These are phyloP conservation scores for Castanopsis chinensis DNA, from an alignment of 306 rosid genomes.

Conservation along the genomic window DNA sequence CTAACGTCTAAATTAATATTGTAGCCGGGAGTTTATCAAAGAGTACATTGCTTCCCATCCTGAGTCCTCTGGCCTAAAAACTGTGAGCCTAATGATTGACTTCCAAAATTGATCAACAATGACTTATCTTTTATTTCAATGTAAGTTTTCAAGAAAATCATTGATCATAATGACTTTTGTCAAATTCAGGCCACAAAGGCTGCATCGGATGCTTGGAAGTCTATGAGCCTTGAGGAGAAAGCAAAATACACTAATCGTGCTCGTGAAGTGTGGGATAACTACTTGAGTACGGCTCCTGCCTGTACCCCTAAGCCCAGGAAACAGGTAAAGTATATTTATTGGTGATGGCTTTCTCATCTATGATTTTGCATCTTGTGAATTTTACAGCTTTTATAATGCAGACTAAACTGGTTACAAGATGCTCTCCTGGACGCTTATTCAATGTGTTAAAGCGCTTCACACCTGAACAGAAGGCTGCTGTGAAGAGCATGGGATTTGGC, in stretches of 20 bases:
- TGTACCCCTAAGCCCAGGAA: conserved; percentile 39
- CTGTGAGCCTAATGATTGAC: conserved; percentile 27
- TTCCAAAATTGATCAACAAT: conserved; percentile 2
- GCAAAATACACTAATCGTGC: conserved; percentile 37
- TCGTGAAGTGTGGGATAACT: conserved; percentile 44
- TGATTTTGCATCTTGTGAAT: conserved; percentile 14
- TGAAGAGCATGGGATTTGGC: conserved; percentile 41
- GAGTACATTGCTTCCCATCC: conserved; percentile 43
- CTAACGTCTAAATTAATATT: neutral
- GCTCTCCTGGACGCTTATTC: conserved; percentile 45
- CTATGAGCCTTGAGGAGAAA: conserved; percentile 44
- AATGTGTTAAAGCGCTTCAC: conserved; percentile 37
- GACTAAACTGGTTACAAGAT: conserved; percentile 38
- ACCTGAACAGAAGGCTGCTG: conserved; percentile 37
- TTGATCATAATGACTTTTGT: neutral
- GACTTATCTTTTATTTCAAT: neutral
- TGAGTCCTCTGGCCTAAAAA: conserved; percentile 44
- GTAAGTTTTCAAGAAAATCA: neutral
- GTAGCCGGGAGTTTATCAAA: conserved; percentile 38
- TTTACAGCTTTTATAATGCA: conserved; percentile 17
- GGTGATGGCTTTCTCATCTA: neutral
- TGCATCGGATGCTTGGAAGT: conserved; percentile 47
- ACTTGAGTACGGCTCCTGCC: conserved; percentile 35
- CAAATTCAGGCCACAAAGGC: conserved; percentile 42
- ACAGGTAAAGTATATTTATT: conserved; percentile 23